These are phyloP conservation scores for Monosporozyma servazzii DNA, from an alignment of 805 yeast species.

Conservation along the genomic window DNA sequence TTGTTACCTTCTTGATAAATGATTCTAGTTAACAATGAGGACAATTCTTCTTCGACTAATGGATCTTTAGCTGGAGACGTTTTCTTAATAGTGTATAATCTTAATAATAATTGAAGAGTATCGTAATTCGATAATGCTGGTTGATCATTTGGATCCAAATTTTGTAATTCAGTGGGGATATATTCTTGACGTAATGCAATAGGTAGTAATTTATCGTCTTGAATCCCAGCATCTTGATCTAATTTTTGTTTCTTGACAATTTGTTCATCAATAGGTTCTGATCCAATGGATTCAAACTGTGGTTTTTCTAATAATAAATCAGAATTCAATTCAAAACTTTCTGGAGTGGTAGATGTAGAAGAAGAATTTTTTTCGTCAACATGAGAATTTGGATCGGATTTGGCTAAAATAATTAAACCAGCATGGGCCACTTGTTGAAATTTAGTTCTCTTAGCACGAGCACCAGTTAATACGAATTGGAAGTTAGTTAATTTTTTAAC, in stretches of 20 bases:
- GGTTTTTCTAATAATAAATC: conserved; percentile 74
- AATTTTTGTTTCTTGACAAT: conserved; percentile 30
- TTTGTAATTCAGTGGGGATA: conserved; percentile 46
- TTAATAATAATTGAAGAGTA: conserved; percentile 59
- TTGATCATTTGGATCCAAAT: conserved; percentile 72
- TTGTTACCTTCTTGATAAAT: conserved; percentile 37
- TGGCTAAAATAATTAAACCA: conserved; percentile 68
- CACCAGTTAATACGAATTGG: conserved; percentile 68
- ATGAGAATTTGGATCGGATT: conserved; percentile 24
- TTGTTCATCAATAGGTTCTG: conserved; percentile 37
- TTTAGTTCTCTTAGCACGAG: conserved; percentile 79
- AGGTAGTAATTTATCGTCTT: conserved; percentile 45
- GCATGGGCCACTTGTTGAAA: conserved; percentile 66
- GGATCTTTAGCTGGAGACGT: conserved; percentile 64
- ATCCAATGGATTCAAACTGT: conserved; percentile 51
- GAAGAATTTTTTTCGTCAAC: conserved; percentile 12
- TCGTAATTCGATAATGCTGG: conserved; percentile 67
- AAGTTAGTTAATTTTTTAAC: conserved; percentile 54
- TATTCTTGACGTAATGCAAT: conserved; percentile 51
- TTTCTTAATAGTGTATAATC: conserved; percentile 53
- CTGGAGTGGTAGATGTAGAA: conserved; percentile 34
- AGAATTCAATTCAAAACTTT: conserved; percentile 54
- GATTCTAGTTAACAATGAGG: conserved; percentile 66
- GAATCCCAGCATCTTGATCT: conserved; percentile 28
- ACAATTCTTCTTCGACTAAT: conserved; percentile 72